Base-by-base conservation (phyloP, 2,329 filamentous ascomycete species). In the Neophaeococcomyces aloes region DNA sequence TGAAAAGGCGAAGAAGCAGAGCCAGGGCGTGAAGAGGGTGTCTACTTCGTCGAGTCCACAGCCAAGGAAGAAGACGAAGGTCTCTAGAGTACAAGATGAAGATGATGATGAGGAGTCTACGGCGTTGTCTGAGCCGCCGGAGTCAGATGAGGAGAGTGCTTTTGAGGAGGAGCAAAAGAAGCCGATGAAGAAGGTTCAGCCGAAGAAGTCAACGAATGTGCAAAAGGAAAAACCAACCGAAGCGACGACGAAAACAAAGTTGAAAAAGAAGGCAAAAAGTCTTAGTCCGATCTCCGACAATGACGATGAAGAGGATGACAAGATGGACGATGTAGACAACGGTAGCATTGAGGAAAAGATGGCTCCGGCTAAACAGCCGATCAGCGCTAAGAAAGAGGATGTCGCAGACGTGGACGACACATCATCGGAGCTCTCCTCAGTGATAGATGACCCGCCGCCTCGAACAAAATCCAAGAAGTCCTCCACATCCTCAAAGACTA, bases 381-480 rank as follows among this genome's bases (percentile, higher is more conserved):
- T 42, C 14, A 33, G 42, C 4, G 39, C 49, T 31, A 44, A 48
- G 21, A 27, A 27, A 8, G 18, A 30, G 14, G 27, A n/a, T 14
- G 18, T 15, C 13, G 31, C 18, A 17, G 25, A 29, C 23, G 21
- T 49, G 19, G 50, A 40, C 17, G 47, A 45, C 34, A 42, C 74
- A 0, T 74, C 80, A 36, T 79, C 73, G 56, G 81, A 84, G 42
- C 67, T 86, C 61, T 89, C 84, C 0, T 73, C 76, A 3, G 71
- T 94, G n/a, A 67, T 91, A 31, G 88, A 94, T 57, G 84, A 70
- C 2, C 76, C 77, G 7, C 76, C 78, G 38, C 71, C 71, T 21
- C 76, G 72, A 57, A 74, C 71, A 53, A 80, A 76, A 52, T 53
- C 59, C 42, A 62, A 62, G 48, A 59, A 53, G 36, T 58, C 58